Conservation (phyloP, 768 basidiomycete species). For the Gautieria morchelliformis region DNA sequence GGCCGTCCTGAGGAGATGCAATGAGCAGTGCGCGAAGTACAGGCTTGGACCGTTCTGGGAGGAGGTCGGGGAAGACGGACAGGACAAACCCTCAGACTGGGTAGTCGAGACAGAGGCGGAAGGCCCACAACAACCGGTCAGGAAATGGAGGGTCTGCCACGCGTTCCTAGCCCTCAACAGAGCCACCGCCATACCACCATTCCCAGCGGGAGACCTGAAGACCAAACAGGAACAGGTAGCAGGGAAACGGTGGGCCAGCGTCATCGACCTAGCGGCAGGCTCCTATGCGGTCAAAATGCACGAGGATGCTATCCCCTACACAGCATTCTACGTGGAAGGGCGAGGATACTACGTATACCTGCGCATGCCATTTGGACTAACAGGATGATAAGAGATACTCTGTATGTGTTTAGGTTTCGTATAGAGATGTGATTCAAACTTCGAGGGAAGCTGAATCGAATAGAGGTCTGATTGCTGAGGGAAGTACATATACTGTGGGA, state of each 20-base stretch:
- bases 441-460: too few species aligned
- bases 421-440: too few species aligned
- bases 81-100: background rate
- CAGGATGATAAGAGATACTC: too few species aligned
- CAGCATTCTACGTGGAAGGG: slow-evolving; percentile 7
- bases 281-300: slow-evolving; percentile 8
- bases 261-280: slow-evolving; percentile 4
- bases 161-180: slow-evolving; percentile 26
- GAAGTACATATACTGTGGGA: too few species aligned
- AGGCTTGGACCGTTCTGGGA: slow-evolving; percentile 21
- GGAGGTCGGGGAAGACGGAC: slow-evolving; percentile 20
- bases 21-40: too few species aligned
- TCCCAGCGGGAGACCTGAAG: slow-evolving; percentile 26
- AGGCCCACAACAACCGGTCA: slow-evolving; percentile 2
- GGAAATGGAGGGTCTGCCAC: too few species aligned
- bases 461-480: too few species aligned
- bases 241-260: too few species aligned
- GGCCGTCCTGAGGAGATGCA: too few species aligned
- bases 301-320: background rate
- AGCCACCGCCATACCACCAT: slow-evolving; percentile 9
- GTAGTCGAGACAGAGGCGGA: background rate
- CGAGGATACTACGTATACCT: too few species aligned
- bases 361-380: too few species aligned
- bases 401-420: too few species aligned
- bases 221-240: slow-evolving; percentile 28